These are phyloP conservation scores for Cetradonia linearis DNA, from an alignment of 495 filamentous ascomycete species.

Conservation along the genomic window DNA sequence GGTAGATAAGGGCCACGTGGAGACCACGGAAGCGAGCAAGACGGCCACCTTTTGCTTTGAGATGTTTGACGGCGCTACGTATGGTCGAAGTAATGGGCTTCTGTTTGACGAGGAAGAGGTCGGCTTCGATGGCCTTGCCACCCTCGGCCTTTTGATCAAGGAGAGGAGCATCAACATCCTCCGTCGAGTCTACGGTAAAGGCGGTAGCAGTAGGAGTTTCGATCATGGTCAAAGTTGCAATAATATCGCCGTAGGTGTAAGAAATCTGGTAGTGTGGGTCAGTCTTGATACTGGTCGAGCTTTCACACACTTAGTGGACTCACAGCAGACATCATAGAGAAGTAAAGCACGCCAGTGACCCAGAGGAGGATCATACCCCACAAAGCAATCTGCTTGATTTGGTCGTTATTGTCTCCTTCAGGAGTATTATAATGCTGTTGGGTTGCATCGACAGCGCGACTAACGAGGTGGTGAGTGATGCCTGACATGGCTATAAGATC, in stretches of 20 bases:
- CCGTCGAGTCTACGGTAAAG: constrained; percentile 31
- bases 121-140: constrained; percentile 25
- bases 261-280: constrained; percentile 29
- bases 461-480: constrained; percentile 23
- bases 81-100: constrained; percentile 52
- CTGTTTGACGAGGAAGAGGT: constrained; percentile 33
- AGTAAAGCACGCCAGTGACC: constrained; percentile 21
- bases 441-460: constrained; percentile 22
- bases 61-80: constrained; percentile 45
- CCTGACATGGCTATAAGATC: constrained; percentile 16
- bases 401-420: constrained; percentile 12
- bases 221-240: constrained; percentile 50
- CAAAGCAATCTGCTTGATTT: constrained; percentile 3
- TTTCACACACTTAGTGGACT: not conserved
- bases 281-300: not conserved
- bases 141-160: constrained; percentile 24
- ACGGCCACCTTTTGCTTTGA: constrained; percentile 44
- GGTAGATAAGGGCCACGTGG: constrained; percentile 28
- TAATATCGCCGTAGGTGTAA: constrained; percentile 50
- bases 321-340: constrained; percentile 25
- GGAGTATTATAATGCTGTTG: constrained; percentile 16
- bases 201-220: constrained; percentile 52
- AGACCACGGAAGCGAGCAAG: constrained; percentile 51
- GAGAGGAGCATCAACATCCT: constrained; percentile 27
- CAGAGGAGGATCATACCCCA: constrained; percentile 15